A percentile compares a stretch with the other conserved stretches of the same genome.
Conservation (phyloP, 2,329 filamentous ascomycete species). For the Beauveria sp. region DNA sequence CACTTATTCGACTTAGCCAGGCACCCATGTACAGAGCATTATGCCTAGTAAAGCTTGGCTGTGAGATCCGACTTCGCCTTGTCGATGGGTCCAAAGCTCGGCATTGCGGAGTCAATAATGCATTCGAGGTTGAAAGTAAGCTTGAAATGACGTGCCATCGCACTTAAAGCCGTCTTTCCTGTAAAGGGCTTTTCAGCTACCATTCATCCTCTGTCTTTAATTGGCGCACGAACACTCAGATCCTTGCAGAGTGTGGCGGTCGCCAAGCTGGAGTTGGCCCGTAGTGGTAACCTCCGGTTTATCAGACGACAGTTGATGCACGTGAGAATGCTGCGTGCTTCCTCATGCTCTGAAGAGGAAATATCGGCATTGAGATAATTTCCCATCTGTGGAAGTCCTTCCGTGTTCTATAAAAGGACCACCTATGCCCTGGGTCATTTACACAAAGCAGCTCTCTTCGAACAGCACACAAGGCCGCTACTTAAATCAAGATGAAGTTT, state of each 20-base stretch:
- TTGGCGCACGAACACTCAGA: constrained; percentile 29
- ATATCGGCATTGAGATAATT: not conserved
- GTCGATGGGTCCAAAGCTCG: not conserved
- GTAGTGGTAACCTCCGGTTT: not conserved
- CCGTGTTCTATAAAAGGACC: not conserved
- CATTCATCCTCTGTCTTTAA: not conserved
- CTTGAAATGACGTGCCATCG: not conserved
- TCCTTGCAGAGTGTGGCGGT: constrained; percentile 39
- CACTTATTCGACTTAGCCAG: no score
- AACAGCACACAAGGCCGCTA: not conserved
- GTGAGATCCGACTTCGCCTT: not conserved
- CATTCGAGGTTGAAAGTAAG: not conserved
- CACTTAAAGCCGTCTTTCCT: not conserved
- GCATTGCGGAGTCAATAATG: not conserved
- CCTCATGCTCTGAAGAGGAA: no score
- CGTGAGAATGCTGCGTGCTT: not conserved
- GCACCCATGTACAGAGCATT: not conserved
- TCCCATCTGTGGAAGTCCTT: not conserved
- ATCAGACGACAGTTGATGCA: not conserved
- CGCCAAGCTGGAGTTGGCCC: constrained; percentile 4
- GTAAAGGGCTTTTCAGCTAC: no score
- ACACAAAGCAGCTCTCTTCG: not conserved
- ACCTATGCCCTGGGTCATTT: not conserved
- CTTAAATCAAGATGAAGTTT: not conserved
- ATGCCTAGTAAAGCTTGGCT: not conserved